phyloP scores from a whole-genome alignment of 495 filamentous ascomycete genomes.

The Achaetomiella virescens region DNA sequence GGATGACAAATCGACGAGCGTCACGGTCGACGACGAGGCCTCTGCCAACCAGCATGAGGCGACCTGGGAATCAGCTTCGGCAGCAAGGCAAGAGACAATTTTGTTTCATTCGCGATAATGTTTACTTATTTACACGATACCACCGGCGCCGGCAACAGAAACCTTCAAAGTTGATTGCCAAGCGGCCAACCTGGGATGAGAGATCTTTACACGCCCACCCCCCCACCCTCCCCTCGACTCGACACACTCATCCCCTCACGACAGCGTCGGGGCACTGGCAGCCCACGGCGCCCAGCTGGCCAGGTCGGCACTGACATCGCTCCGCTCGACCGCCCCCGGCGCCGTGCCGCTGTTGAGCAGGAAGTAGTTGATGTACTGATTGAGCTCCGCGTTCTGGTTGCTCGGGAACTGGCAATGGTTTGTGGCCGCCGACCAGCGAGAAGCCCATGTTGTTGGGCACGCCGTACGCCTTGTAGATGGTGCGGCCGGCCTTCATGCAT shows the following conservation, averaged over 20 bases:
- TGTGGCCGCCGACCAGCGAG: constrained; percentile 48
- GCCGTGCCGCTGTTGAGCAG: constrained; percentile 23
- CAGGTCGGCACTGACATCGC: constrained; percentile 30
- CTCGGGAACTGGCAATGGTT: constrained; percentile 51
- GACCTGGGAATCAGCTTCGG: not conserved
- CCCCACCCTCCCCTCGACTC: not conserved
- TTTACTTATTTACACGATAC: constrained; percentile 7
- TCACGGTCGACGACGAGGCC: too few relatives aligned
- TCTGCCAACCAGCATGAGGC: too few relatives aligned
- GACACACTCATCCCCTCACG: constrained; percentile 19
- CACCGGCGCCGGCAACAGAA: not conserved
- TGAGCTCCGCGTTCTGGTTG: constrained; percentile 40
- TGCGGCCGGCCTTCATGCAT: constrained; percentile 49
- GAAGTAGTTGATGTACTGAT: constrained; percentile 47
- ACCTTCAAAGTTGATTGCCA: not conserved
- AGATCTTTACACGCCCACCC: not conserved
- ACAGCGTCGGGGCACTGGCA: constrained; percentile 27
- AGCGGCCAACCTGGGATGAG: not conserved
- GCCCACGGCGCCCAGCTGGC: constrained; percentile 40
- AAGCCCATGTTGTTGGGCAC: constrained; percentile 49
- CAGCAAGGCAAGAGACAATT: not conserved
- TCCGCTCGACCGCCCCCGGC: constrained; percentile 37
- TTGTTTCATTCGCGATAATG: not conserved
- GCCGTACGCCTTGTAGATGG: constrained; percentile 48
- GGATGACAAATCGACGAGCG: too few relatives aligned